These are phyloP conservation scores for Exophiala sp. DNA, from an alignment of 2,329 filamentous ascomycete species.

Conservation along the genomic window DNA sequence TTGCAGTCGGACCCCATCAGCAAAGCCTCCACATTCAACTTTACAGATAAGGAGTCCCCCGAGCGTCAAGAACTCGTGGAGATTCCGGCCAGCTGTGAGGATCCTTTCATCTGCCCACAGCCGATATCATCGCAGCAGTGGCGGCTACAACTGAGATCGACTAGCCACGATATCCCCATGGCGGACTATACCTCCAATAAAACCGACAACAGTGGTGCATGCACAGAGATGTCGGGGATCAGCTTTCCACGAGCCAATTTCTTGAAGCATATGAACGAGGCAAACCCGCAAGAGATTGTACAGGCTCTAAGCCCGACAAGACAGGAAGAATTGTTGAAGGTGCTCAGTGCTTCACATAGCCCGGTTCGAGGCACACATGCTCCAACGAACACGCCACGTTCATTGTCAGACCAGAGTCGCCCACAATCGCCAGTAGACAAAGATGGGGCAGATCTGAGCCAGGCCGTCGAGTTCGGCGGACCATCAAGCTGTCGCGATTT, in stretches of 20 bases:
- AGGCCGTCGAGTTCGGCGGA: background rate
- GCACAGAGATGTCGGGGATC: conserved; percentile 39
- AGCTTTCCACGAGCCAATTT: conserved; percentile 32
- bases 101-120: conserved; percentile 41
- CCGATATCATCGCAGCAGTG: conserved; percentile 29
- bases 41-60: conserved; percentile 27
- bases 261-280: conserved; percentile 38
- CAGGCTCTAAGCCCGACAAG: conserved; percentile 22
- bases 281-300: conserved; percentile 34
- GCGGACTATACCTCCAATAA: conserved; percentile 42
- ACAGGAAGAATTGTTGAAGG: conserved; percentile 31
- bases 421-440: conserved; percentile 1
- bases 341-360: conserved; percentile 35
- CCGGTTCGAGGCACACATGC: conserved; percentile 14
- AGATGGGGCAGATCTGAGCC: background rate
- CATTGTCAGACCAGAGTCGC: conserved; percentile 4
- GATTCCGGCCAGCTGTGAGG: conserved; percentile 27
- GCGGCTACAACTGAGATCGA: conserved; percentile 29
- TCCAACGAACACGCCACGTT: conserved; percentile 21
- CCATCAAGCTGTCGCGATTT: background rate
- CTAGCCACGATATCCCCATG: conserved; percentile 45
- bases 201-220: conserved; percentile 37
- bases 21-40: conserved; percentile 29
- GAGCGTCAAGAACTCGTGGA: conserved; percentile 28
- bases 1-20: conserved; percentile 28